A percentile compares a stretch with the other conserved stretches of the same genome.
Conservation (phyloP, 257 asterid genomes). For the Nicotiana obtusifolia region DNA sequence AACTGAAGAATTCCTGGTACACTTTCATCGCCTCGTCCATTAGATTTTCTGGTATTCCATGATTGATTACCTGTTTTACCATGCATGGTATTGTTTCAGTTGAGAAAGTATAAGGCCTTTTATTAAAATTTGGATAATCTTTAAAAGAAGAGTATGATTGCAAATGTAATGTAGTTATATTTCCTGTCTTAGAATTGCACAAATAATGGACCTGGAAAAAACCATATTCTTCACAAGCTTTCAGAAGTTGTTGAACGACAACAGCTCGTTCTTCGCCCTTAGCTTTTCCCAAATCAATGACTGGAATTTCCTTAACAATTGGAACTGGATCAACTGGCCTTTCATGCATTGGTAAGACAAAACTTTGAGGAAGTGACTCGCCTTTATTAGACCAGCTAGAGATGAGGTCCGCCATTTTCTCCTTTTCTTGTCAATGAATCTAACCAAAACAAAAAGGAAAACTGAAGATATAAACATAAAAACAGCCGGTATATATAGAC, state of each 20-base stretch:
- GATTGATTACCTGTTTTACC: slow-evolving; percentile 5
- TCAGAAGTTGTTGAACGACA: neutral
- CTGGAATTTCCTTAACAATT: neutral
- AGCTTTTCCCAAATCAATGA: neutral
- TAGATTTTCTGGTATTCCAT: slow-evolving; percentile 9
- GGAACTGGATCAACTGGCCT: slow-evolving; percentile 6
- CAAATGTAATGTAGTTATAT: no score
- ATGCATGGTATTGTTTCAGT: neutral
- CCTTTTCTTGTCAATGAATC: neutral
- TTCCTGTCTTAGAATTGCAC: neutral
- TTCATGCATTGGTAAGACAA: neutral
- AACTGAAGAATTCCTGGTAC: slow-evolving; percentile 3
- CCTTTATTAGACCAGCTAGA: neutral
- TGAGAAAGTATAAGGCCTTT: no score
- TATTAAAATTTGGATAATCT: no score
- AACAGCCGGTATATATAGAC: no score
- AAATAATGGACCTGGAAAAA: neutral
- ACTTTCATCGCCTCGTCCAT: slow-evolving; percentile 10
- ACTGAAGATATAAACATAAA: neutral
- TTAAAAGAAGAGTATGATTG: no score
- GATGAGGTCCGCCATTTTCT: neutral
- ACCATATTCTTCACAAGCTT: slow-evolving; percentile 7
- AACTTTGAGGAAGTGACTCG: neutral
- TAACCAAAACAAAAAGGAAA: neutral
- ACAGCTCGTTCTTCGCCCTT: neutral